Base-by-base conservation (phyloP, 345 rosid genomes). In the Salix purpurea region DNA sequence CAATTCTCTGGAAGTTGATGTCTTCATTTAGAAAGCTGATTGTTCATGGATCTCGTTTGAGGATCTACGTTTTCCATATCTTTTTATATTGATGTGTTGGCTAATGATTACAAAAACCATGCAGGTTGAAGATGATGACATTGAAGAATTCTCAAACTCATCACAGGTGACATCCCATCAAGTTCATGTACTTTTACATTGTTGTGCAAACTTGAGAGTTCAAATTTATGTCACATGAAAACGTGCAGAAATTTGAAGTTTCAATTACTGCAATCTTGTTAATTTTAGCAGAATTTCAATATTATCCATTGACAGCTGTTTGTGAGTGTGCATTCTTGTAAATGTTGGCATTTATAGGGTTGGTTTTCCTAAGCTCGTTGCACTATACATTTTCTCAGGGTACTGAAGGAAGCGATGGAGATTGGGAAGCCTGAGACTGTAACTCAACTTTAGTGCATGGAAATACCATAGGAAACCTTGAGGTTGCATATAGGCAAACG, bases 91-190 rank as follows among this genome's bases (percentile, higher is more conserved):
- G 36, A 69, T 69, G 18, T 18, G 15, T 14, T 7, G 44, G 18
- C 24, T 72, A 69, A 3, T 30, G 28, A 2, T 74, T 70, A 30
- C 65, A 66, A 23, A 50, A 73, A 64, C 54, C 23, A 75, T 85
- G 87, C 66, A 89, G 92, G 82, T 75, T 58, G 88, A 84, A 67
- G 87, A 79, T 39, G 91, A 84, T 15, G 84, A 81, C 78, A 82
- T 85, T 70, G 85, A 87, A 79, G 87, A 84, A 77, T 77, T 80
- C 67, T 83, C 91, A 50, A 85, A 81, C 87, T 68, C 87, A 68
- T 78, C 89, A 10, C 75, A 86, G 93, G 93, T 86, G 67, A 40
- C 9, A 66, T 77, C 30, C 24, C 21, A 1, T 36, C 28, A 10
- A 75, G 52, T 68, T 32, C 32, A 24, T 77, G 21, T 5, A 11